Evolutionary conservation across 2,329 filamentous ascomycete species (phyloP), one percentile per base, ranked within the genome.

Genomic region (Talaromyces marneffei): DNA sequence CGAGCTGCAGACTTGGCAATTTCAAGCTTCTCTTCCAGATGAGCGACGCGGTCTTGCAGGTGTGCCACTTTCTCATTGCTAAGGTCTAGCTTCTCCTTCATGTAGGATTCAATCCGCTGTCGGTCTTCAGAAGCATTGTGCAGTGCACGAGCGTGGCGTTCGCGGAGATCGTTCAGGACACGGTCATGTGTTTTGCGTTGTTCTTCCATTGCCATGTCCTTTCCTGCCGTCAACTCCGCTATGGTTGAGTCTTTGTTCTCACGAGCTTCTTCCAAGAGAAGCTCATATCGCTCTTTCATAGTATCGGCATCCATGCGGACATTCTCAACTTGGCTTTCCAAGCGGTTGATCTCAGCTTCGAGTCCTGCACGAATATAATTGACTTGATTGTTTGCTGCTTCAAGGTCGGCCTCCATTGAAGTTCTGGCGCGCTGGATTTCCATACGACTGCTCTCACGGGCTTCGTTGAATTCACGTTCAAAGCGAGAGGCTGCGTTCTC

Each of bases 21-120:
- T 68, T 95, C 88, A 16, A 99, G 83, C 74, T 92, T 93, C 74
- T 97, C 92, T 73, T 97, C 91, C 1, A 97, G 82, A 68, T 95
- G 89, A 4, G 83, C 77, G 27, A 97, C 85, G 68, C 90, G 91
- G 68, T 97, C 92, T 72, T 95, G 88, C 23, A 95, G 84, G 72
- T 95, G 89, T 67, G 92, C 86, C 3, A 88, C 85, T 80, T 93
- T 96, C 61, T 91, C 90, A 8, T 92, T 86, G 0, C 91, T 90
- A 61, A 97, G 82, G 65, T 85, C 87, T 60, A 97, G 83, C 27
- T 90, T 87, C 70, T 97, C 91, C 53, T 89, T 83, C 46, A 95
- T 84, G 72, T 92, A 89, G 64, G 87, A 83, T 74, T 96, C 92
- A 2, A 86, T 82, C 55, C 90, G 87, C 68, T 93, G 87, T 62